Evolutionary conservation across 2,329 filamentous ascomycete species (phyloP).

Genomic region (Colletotrichum neosansevieriae): DNA sequence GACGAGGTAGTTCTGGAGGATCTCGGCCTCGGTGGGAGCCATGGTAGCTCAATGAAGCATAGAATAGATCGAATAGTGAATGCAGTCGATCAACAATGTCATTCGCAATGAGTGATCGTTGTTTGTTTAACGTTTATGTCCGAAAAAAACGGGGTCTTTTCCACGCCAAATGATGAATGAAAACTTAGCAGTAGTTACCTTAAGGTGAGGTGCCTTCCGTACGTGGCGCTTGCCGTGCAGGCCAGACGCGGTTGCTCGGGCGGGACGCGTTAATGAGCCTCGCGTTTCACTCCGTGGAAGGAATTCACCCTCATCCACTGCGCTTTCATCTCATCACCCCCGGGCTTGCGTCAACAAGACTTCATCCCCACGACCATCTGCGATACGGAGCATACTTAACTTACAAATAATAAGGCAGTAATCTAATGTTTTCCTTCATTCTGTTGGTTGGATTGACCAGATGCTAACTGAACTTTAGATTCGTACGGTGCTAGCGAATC

Average conservation of each 20-base stretch:
- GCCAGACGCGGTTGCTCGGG: constrained; percentile 29
- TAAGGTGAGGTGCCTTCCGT: neutral
- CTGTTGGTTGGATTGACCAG: neutral
- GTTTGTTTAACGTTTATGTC: too few relatives aligned
- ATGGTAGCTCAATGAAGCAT: constrained; percentile 57
- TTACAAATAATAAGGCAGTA: neutral
- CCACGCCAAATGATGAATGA: too few relatives aligned
- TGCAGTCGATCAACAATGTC: neutral
- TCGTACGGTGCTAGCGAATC: constrained; percentile 32
- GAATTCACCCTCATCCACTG: constrained; percentile 5
- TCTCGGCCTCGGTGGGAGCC: constrained; percentile 79
- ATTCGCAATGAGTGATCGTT: neutral
- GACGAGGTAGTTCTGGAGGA: constrained; percentile 83
- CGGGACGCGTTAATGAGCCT: constrained; percentile 39
- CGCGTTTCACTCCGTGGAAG: constrained; percentile 34
- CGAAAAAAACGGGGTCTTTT: too few relatives aligned
- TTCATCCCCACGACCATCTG: neutral
- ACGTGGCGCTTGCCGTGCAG: neutral
- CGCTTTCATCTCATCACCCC: constrained; percentile 17
- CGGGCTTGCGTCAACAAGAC: neutral
- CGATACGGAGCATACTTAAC: neutral
- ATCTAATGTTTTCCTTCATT: constrained; percentile 5
- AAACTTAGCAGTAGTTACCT: too few relatives aligned
- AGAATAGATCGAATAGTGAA: neutral
- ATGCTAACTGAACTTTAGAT: constrained; percentile 3